Evolutionary conservation across 257 asterid genomes (phyloP).

Genomic region (Nicotiana tabacum): DNA sequence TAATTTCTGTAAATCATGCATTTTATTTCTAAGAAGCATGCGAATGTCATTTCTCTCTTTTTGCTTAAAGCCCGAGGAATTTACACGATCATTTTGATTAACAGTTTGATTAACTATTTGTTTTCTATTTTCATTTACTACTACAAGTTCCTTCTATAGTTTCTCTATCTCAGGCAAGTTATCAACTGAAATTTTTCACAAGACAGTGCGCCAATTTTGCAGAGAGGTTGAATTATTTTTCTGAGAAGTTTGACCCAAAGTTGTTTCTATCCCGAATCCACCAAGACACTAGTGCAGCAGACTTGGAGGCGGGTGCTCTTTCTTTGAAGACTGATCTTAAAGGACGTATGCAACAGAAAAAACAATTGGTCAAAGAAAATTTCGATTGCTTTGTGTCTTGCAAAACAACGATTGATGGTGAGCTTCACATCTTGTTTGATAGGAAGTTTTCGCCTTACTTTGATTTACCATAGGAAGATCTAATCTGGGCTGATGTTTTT

Average conservation of each 20-base stretch:
- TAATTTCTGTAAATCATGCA: background rate
- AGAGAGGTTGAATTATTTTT: constrained; percentile 82
- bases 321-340: constrained; percentile 76
- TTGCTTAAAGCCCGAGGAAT: background rate
- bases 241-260: constrained; percentile 83
- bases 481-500: constrained; percentile 1
- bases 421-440: constrained; percentile 24
- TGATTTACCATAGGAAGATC: background rate
- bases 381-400: constrained; percentile 99
- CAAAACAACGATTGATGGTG: constrained; percentile 97
- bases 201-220: constrained; percentile 32
- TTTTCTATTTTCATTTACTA: background rate
- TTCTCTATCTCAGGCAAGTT: constrained; percentile 1
- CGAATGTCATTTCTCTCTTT: background rate
- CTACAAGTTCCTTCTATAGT: background rate
- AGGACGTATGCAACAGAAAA: constrained; percentile 96
- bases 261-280: constrained; percentile 86
- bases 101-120: background rate
- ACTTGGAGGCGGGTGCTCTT: constrained; percentile 81
- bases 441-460: constrained; percentile 1
- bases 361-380: constrained; percentile 96
- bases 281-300: constrained; percentile 81
- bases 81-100: background rate
- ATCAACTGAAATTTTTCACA: background rate
- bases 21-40: too few species aligned